A percentile compares a stretch with the other conserved stretches of the same genome.
Evolutionary conservation across 768 basidiomycete species (phyloP).

Genomic region (Amyloporia xantha): DNA sequence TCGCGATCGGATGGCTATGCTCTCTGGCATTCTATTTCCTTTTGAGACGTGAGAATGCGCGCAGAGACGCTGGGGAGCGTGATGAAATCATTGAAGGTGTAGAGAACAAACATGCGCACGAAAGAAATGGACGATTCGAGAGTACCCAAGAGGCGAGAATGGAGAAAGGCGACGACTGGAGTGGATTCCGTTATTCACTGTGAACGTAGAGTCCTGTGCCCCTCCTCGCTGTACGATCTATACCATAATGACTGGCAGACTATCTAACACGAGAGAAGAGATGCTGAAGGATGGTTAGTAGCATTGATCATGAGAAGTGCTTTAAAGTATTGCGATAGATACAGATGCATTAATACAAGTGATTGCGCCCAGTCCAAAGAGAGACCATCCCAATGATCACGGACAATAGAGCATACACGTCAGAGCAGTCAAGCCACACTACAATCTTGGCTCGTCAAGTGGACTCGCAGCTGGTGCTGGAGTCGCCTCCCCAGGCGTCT

Average conservation of each 20-base stretch:
- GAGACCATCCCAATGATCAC: slow-evolving; percentile 12
- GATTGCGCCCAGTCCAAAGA: slow-evolving; percentile 13
- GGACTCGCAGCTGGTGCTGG: slow-evolving; percentile 46
- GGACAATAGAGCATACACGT: slow-evolving; percentile 4
- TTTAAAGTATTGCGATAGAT: slow-evolving; percentile 12
- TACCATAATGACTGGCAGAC: neutral
- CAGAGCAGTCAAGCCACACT: neutral
- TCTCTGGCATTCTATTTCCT: slow-evolving; percentile 41
- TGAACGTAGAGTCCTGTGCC: slow-evolving; percentile 19
- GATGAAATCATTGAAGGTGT: slow-evolving; percentile 56
- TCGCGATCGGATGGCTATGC: slow-evolving; percentile 54
- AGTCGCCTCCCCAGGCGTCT: slow-evolving; percentile 30
- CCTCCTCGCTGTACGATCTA: neutral
- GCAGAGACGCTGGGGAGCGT: slow-evolving; percentile 58
- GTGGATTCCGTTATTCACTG: slow-evolving; percentile 64
- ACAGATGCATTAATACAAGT: slow-evolving; percentile 14
- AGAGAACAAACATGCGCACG: slow-evolving; percentile 37
- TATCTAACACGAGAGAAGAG: neutral
- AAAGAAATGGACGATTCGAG: slow-evolving; percentile 46
- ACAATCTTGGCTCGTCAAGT: slow-evolving; percentile 24
- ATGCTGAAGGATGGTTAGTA: neutral
- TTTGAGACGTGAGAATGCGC: slow-evolving; percentile 52
- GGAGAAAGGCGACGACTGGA: slow-evolving; percentile 68
- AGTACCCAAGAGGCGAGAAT: slow-evolving; percentile 51
- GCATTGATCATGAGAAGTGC: slow-evolving; percentile 10